Percentiles rank a stretch among this genome's conserved stretches.
phyloP scores from a whole-genome alignment of 1,139 yeast genomes.

The Tardiomyces digboiensis region DNA sequence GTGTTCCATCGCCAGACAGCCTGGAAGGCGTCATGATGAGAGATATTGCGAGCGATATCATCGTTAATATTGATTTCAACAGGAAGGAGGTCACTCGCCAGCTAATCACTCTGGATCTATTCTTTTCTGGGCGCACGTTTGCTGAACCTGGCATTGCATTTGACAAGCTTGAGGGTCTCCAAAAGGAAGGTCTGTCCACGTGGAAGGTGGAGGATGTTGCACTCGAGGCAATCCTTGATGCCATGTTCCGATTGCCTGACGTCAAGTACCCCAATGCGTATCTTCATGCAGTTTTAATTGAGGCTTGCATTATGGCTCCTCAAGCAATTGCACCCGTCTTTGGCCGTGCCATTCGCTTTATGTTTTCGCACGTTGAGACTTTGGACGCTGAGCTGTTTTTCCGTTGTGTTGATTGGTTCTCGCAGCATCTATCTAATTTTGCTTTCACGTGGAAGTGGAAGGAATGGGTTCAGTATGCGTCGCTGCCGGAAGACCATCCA shows the following conservation, averaged over 20 bases:
- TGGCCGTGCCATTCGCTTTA: constrained; percentile 85
- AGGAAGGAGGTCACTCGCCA: constrained; percentile 83
- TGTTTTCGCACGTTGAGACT: constrained; percentile 57
- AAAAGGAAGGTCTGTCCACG: constrained; percentile 37
- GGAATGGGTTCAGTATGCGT: constrained; percentile 53
- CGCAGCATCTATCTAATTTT: constrained; percentile 88
- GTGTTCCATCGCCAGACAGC: constrained; percentile 60
- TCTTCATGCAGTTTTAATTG: constrained; percentile 79
- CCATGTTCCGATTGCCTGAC: constrained; percentile 67
- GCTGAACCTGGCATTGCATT: constrained; percentile 79
- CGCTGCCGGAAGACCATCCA: constrained; percentile 50
- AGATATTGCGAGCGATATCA: constrained; percentile 66
- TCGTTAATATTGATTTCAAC: constrained; percentile 79
- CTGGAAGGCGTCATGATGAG: constrained; percentile 57
- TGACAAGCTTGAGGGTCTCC: constrained; percentile 49
- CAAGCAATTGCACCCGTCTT: constrained; percentile 92
- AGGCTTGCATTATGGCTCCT: constrained; percentile 80
- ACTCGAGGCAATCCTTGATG: constrained; percentile 69
- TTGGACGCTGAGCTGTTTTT: constrained; percentile 70
- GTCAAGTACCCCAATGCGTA: constrained; percentile 63
- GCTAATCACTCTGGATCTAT: constrained; percentile 63
- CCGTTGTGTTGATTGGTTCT: constrained; percentile 84
- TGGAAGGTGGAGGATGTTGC: constrained; percentile 93
- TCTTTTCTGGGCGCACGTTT: constrained; percentile 61
- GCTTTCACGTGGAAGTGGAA: constrained; percentile 98